Conservation (phyloP, 2,329 filamentous ascomycete genomes). For the Claviceps spartinae region DNA sequence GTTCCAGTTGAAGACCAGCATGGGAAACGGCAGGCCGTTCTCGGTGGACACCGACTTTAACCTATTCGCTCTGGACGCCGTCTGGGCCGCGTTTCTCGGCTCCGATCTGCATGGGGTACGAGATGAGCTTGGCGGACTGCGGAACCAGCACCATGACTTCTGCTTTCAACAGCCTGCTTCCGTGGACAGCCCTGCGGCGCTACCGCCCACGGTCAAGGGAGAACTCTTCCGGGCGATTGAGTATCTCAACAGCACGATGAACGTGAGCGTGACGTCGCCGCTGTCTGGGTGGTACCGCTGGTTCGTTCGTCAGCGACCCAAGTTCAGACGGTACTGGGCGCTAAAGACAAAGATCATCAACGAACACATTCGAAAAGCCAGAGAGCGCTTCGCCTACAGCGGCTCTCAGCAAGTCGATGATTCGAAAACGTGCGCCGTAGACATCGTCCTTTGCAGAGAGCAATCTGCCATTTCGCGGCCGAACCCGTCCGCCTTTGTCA, state of each 20-base stretch:
- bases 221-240: not conserved
- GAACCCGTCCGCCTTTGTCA: not conserved
- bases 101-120: constrained; percentile 1
- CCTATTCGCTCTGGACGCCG: constrained; percentile 18
- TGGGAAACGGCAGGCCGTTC: constrained; percentile 14
- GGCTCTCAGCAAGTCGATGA: not conserved
- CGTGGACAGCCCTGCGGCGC: not conserved
- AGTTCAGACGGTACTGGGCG: not conserved
- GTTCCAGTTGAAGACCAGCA: constrained; percentile 19
- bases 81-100: constrained; percentile 18
- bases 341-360: not conserved
- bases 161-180: not conserved
- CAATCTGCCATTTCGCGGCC: not conserved
- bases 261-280: not conserved
- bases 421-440: constrained; percentile 3
- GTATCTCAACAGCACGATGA: not conserved
- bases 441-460: constrained; percentile 4
- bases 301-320: not conserved
- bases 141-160: not conserved
- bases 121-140: not conserved
- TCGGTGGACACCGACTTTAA: constrained; percentile 16
- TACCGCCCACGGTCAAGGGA: not conserved
- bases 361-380: not conserved
- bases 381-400: not conserved
- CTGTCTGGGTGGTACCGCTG: not conserved